phyloP scores from a whole-genome alignment of 345 rosid genomes.

The Salix brachista region DNA sequence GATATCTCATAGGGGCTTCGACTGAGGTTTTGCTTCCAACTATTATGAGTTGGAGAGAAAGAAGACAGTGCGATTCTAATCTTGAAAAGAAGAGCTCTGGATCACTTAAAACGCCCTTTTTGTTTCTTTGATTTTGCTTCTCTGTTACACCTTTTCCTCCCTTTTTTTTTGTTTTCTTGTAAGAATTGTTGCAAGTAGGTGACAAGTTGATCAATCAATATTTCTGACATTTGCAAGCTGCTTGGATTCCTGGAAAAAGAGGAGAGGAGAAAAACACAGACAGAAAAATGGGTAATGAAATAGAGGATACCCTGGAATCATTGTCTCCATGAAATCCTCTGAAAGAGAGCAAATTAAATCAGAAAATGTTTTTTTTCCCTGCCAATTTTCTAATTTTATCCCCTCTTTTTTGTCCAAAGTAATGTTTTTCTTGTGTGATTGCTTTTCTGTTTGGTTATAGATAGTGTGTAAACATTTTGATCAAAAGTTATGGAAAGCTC shows the following conservation, averaged over 20 bases:
- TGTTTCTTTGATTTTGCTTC: constrained; percentile 47
- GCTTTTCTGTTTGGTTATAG: neutral
- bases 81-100: constrained; percentile 20
- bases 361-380: neutral
- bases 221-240: neutral
- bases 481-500: neutral
- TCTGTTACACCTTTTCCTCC: neutral
- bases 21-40: constrained; percentile 37
- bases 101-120: constrained; percentile 39
- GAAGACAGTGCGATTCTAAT: constrained; percentile 23
- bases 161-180: neutral
- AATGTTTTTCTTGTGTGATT: neutral
- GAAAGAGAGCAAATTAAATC: neutral
- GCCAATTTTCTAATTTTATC: neutral
- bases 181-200: neutral
- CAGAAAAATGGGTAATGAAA: neutral
- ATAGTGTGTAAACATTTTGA: neutral
- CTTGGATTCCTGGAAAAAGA: neutral
- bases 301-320: neutral
- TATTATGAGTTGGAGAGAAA: constrained; percentile 22
- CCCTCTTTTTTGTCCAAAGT: neutral
- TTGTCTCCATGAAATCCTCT: too few species aligned
- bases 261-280: neutral
- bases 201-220: neutral
- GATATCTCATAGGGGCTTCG: constrained; percentile 53